These are phyloP conservation scores for Stentor roeselii DNA, from an alignment of 73 alveolate species.

Conservation along the genomic window DNA sequence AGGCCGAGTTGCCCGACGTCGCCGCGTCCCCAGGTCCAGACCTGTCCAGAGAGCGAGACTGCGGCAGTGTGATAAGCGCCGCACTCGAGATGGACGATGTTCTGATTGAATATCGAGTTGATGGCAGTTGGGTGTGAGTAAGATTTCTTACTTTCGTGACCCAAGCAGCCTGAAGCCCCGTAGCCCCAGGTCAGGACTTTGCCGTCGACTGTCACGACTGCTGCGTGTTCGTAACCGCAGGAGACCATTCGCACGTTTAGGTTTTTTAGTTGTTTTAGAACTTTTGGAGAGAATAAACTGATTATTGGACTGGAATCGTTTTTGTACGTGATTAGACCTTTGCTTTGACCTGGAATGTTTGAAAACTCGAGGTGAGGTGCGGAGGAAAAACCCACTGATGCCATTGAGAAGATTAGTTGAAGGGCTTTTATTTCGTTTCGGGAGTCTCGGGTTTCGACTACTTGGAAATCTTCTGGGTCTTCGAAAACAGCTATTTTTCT, in stretches of 20 bases:
- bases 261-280: not conserved
- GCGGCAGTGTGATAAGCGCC: conserved; percentile 66
- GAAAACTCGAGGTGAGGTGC: too few relatives aligned
- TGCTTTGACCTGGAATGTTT: too few relatives aligned
- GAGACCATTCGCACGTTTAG: too few relatives aligned
- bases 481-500: not conserved
- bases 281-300: too few relatives aligned
- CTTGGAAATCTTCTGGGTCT: too few relatives aligned
- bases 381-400: too few relatives aligned
- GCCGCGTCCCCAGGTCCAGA: conserved; percentile 57
- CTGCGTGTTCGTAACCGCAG: conserved; percentile 55
- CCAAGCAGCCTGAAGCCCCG: conserved; percentile 65
- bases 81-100: conserved; percentile 27
- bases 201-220: conserved; percentile 42
- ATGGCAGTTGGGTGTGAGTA: conserved; percentile 32
- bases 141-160: conserved; percentile 52
- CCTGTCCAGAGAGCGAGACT: conserved; percentile 14
- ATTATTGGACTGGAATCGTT: too few relatives aligned
- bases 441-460: too few relatives aligned
- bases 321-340: too few relatives aligned
- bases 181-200: conserved; percentile 60
- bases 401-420: too few relatives aligned
- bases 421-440: too few relatives aligned
- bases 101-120: conserved; percentile 13
- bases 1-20: conserved; percentile 60